A percentile compares a stretch with the other conserved stretches of the same genome.
These are phyloP conservation scores for Ceratocystis harringtonii DNA, from an alignment of 2,329 filamentous ascomycete species.

Conservation along the genomic window DNA sequence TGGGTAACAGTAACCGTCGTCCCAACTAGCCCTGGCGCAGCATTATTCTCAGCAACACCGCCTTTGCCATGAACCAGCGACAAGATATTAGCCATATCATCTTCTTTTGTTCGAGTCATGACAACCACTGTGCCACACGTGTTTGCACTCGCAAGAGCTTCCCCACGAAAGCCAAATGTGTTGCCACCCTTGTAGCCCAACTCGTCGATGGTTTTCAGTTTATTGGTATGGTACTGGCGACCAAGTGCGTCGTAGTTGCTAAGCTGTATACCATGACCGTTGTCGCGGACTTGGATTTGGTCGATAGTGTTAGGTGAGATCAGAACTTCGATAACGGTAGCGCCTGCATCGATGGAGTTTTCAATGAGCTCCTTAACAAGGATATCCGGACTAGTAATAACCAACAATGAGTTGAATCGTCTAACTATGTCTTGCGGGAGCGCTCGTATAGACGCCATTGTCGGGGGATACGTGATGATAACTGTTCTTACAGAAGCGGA, in stretches of 20 bases:
- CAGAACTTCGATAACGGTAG: conserved; percentile 49
- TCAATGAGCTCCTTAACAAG: conserved; percentile 66
- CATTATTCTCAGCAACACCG: conserved; percentile 23
- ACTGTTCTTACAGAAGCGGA: background rate
- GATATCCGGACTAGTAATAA: conserved; percentile 43
- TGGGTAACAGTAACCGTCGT: conserved; percentile 48
- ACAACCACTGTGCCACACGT: conserved; percentile 44
- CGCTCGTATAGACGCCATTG: conserved; percentile 28
- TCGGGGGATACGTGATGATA: conserved; percentile 9
- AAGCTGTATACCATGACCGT: conserved; percentile 53
- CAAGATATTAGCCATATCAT: conserved; percentile 41
- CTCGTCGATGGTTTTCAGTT: conserved; percentile 50
- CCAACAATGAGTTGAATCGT: conserved; percentile 45
- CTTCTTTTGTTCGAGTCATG: conserved; percentile 47
- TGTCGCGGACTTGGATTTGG: conserved; percentile 54
- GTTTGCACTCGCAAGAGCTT: conserved; percentile 53
- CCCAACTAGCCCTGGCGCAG: conserved; percentile 43
- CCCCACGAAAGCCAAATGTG: conserved; percentile 61
- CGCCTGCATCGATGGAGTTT: conserved; percentile 58
- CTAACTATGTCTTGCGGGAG: conserved; percentile 36
- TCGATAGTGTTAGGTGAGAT: conserved; percentile 53
- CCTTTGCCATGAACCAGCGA: conserved; percentile 27
- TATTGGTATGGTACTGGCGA: conserved; percentile 58
- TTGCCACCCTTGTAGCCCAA: conserved; percentile 39
- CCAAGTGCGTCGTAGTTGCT: conserved; percentile 49